phyloP scores from a whole-genome alignment of 495 filamentous ascomycete species.

The Neurospora terricola region DNA sequence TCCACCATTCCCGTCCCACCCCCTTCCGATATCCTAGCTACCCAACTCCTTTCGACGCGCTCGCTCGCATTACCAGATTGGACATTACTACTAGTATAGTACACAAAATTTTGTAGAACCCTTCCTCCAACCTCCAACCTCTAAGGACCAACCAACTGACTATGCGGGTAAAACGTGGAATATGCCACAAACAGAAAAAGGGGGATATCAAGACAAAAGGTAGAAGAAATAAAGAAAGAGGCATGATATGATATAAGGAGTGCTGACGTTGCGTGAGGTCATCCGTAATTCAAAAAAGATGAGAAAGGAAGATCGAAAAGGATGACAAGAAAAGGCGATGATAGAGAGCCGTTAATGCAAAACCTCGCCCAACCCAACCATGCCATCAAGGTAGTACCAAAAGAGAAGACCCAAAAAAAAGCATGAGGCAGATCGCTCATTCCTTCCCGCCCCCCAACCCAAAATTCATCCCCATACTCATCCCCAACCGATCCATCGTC shows the following conservation, averaged over 20 bases:
- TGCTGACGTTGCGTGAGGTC: not conserved
- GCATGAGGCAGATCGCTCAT: not conserved
- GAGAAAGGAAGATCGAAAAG: too few relatives aligned
- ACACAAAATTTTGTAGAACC: not conserved
- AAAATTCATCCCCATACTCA: not conserved
- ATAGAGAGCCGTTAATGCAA: not conserved
- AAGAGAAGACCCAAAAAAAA: too few relatives aligned
- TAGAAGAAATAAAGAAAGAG: not conserved
- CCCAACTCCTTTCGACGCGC: not conserved
- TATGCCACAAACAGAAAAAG: not conserved
- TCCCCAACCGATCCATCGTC: not conserved
- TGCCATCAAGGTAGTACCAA: not conserved
- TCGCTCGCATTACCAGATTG: not conserved
- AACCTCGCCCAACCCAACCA: not conserved
- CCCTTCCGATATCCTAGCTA: not conserved
- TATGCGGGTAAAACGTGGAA: not conserved
- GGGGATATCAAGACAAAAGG: not conserved
- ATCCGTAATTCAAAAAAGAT: too few relatives aligned
- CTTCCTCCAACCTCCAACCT: not conserved
- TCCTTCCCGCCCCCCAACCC: not conserved
- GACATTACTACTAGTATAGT: not conserved
- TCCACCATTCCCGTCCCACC: not conserved
- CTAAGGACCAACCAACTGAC: not conserved
- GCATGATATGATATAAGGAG: not conserved
- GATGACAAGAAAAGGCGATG: too few relatives aligned